A percentile compares a stretch with the other conserved stretches of the same genome.
phyloP scores from a whole-genome alignment of 306 rosid species.

The Acacia acuminata region DNA sequence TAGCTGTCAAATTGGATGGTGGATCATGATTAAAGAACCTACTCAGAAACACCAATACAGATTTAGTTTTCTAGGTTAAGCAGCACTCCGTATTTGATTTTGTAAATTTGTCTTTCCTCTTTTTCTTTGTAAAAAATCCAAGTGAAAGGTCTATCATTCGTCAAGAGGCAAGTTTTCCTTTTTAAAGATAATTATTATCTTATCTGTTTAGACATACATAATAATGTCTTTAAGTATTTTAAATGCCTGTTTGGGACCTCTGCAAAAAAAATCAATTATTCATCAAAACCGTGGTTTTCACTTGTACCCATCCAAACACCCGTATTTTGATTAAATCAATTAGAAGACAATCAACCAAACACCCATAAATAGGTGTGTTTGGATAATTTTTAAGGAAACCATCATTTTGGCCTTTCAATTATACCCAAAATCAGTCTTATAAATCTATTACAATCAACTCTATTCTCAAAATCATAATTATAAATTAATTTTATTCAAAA shows the following conservation, averaged over 20 bases:
- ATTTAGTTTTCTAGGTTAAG: not conserved
- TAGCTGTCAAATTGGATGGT: not conserved
- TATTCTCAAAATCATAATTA: not conserved
- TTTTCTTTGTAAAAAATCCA: not conserved
- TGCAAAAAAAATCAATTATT: not conserved
- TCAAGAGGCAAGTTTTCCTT: not conserved
- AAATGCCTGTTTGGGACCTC: not conserved
- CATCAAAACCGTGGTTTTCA: not conserved
- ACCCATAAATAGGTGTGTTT: not conserved
- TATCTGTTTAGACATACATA: not conserved
- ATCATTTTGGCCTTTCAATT: not conserved
- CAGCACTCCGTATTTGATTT: constrained; percentile 4
- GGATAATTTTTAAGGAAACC: not conserved
- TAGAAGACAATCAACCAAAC: not conserved
- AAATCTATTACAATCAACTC: not conserved
- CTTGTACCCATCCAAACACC: not conserved
- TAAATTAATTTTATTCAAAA: not conserved
- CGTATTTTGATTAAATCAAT: not conserved
- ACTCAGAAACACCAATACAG: not conserved
- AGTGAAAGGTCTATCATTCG: not conserved
- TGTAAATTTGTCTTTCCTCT: not conserved
- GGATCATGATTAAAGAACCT: not conserved
- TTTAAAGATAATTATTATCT: not conserved
- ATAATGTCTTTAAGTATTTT: not conserved
- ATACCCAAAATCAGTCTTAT: not conserved